Percentiles rank a stretch among this genome's conserved stretches.
These are phyloP conservation scores for Calonectria naviculata DNA, from an alignment of 2,329 filamentous ascomycete genomes.

Conservation along the genomic window DNA sequence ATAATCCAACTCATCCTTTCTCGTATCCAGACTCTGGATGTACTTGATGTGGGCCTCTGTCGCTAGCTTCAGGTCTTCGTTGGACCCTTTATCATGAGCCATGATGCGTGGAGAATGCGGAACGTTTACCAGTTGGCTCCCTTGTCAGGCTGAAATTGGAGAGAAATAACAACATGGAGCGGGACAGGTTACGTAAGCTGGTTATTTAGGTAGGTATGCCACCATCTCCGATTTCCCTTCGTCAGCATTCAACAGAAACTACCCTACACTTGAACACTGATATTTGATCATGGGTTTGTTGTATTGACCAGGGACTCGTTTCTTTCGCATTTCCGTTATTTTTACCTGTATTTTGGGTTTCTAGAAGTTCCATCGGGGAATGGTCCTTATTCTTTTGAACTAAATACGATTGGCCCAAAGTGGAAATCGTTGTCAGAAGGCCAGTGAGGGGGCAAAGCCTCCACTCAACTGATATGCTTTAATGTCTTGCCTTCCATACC, in stretches of 20 bases:
- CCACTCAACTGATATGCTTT: not conserved
- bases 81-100: slow-evolving; percentile 37
- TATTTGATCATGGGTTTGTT: not conserved
- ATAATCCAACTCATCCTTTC: slow-evolving; percentile 95
- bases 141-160: not conserved
- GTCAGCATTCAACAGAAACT: not conserved
- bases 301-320: not conserved
- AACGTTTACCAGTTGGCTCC: not conserved
- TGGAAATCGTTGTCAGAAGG: not conserved
- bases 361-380: not conserved
- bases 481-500: no score
- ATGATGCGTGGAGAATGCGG: slow-evolving; percentile 36
- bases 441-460: not conserved
- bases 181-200: not conserved
- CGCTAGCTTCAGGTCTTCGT: slow-evolving; percentile 58
- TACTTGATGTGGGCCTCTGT: slow-evolving; percentile 83
- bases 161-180: not conserved
- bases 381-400: no score
- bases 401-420: not conserved
- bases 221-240: not conserved
- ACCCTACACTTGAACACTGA: not conserved
- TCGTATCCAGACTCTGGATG: slow-evolving; percentile 90
- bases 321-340: not conserved
- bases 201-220: not conserved
- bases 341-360: not conserved